phyloP scores from a whole-genome alignment of 495 filamentous ascomycete species.

The Xylaria acuta region DNA sequence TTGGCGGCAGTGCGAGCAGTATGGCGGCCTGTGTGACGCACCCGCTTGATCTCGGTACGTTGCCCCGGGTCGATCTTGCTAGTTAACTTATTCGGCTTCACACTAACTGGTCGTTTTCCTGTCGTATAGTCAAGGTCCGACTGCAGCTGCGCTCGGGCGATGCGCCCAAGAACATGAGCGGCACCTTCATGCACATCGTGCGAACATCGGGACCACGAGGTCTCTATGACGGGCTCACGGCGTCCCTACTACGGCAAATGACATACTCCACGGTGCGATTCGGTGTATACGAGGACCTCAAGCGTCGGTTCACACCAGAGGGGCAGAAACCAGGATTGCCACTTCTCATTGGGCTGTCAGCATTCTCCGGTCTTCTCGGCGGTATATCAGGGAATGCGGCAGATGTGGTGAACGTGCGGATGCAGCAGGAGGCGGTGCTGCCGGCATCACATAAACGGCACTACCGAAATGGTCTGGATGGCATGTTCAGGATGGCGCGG shows the following conservation, averaged over 20 bases:
- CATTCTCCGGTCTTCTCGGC: conserved; percentile 83
- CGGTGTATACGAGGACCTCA: conserved; percentile 93
- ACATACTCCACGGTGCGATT: conserved; percentile 94
- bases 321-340: conserved; percentile 66
- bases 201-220: conserved; percentile 68
- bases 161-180: conserved; percentile 75
- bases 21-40: conserved; percentile 90
- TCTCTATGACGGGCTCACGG: conserved; percentile 87
- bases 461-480: conserved; percentile 89
- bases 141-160: conserved; percentile 79
- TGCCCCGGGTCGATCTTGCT: conserved; percentile 2
- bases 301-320: conserved; percentile 61
- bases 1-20: conserved; percentile 89
- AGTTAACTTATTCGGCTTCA: conserved; percentile 7
- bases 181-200: conserved; percentile 79
- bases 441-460: conserved; percentile 76
- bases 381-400: conserved; percentile 92
- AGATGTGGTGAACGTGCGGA: conserved; percentile 96
- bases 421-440: conserved; percentile 93
- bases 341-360: conserved; percentile 79
- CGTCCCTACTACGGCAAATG: conserved; percentile 87
- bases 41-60: conserved; percentile 81
- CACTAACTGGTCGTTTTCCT: conserved; percentile 30
- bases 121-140: conserved; percentile 65
- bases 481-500: conserved; percentile 80